phyloP scores from a whole-genome alignment of 352 stramenopile species.

The Blastocystis sp. region DNA sequence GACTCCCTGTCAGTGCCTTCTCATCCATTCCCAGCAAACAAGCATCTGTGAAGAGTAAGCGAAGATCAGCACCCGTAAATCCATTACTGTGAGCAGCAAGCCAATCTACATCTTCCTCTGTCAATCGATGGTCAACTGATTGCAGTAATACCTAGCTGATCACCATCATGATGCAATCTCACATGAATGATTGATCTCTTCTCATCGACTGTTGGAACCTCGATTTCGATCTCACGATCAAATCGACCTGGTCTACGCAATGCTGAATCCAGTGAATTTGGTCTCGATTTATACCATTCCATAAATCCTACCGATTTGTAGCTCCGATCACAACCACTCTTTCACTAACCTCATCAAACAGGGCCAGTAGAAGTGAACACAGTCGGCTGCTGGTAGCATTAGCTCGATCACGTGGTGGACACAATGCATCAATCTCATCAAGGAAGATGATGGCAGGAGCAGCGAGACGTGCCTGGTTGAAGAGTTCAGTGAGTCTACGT shows the following conservation, averaged over 20 bases:
- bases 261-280: slow-evolving; percentile 81
- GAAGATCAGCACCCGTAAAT: slow-evolving; percentile 73
- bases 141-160: slow-evolving; percentile 38
- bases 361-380: slow-evolving; percentile 77
- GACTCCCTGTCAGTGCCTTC: background rate
- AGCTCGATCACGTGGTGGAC: slow-evolving; percentile 74
- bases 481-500: slow-evolving; percentile 60
- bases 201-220: slow-evolving; percentile 82
- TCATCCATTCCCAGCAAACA: slow-evolving; percentile 65
- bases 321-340: slow-evolving; percentile 68
- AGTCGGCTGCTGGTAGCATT: slow-evolving; percentile 76
- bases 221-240: slow-evolving; percentile 90
- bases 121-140: background rate
- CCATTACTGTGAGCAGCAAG: slow-evolving; percentile 33
- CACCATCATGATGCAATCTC: background rate
- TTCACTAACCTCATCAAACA: slow-evolving; percentile 77
- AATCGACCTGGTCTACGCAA: slow-evolving; percentile 87
- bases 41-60: slow-evolving; percentile 48
- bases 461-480: slow-evolving; percentile 64
- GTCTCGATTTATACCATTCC: slow-evolving; percentile 75
- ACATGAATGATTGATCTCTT: slow-evolving; percentile 85
- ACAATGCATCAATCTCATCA: slow-evolving; percentile 83
- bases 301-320: slow-evolving; percentile 71
- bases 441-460: slow-evolving; percentile 94
- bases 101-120: background rate